Evolutionary conservation across 495 filamentous ascomycete genomes (phyloP), one percentile per base, ranked within the genome.

Genomic region (Mytilinidion resinicola): DNA sequence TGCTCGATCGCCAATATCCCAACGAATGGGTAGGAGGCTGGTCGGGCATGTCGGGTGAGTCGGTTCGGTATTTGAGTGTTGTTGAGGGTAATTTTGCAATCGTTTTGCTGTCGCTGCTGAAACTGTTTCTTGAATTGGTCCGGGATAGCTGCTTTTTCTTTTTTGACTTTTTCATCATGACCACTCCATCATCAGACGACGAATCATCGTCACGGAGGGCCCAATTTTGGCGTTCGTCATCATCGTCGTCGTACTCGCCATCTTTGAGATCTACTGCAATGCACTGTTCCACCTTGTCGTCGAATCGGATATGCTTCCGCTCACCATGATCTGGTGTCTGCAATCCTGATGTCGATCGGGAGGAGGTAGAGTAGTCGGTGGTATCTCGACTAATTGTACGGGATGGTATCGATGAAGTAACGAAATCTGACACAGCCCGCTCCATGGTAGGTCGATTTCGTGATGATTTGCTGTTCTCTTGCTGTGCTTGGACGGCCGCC

Each of bases 31-130:
- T 56, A 0, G 52, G 49, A 33, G 53, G 42, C 50, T 85, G 80
- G 14, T 73, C 78, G 9, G 81, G 78, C 19, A 70, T 48, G 42
- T 90, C 85, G 0, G 90, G 88, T 0, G 87, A 85, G 57, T 93
- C 93, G 34, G 86, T 83, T 36, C 85, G 80, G 62, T 90, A 93
- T 67, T 97, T 98, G 14, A 98, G 76, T 6, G 88, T 96, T 3
- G 93, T 97, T 0, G 90, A 88, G 6, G 91, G 91, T 17, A 98
- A 77, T 74, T 89, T 95, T 9, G 90, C 91, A 69, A 98, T 98
- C 11, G 88, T 96, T 69, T 88, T 93, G 73, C 86, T 88, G 59
- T 95, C 91, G 33, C 69, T 70, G 49, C 67, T 80, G 51, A 78
- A 77, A 59, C 76, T 85, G 59, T 76, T 76, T 46, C 78, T 70